Conservation (phyloP, 2,329 filamentous ascomycete genomes). For the Botryotinia convoluta region DNA sequence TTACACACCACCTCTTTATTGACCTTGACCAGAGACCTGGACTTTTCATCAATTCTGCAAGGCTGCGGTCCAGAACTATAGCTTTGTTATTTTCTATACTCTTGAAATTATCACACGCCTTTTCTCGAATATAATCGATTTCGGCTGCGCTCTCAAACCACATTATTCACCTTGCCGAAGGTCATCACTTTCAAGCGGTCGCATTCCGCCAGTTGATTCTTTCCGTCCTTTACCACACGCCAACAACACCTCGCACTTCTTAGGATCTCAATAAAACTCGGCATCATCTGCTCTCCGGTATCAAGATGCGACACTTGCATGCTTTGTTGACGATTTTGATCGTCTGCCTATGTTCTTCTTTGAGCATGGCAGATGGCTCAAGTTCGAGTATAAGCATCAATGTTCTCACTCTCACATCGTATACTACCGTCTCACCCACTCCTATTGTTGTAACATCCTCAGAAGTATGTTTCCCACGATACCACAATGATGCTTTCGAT, state of each 20-base stretch:
- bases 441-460: background rate
- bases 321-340: background rate
- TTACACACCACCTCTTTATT: background rate
- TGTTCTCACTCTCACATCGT: background rate
- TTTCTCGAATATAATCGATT: background rate
- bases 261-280: background rate
- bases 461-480: background rate
- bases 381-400: background rate
- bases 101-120: background rate
- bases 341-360: background rate
- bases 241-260: background rate
- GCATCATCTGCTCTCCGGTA: background rate
- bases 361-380: background rate
- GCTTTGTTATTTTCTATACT: background rate
- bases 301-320: background rate
- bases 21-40: background rate
- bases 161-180: background rate
- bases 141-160: background rate
- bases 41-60: background rate
- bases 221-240: background rate
- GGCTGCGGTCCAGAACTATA: background rate
- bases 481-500: background rate
- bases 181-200: background rate
- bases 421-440: background rate
- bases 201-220: background rate